Evolutionary conservation across 371 early-diverging fungal species (phyloP).

Genomic region (Rhizomucor miehei): DNA sequence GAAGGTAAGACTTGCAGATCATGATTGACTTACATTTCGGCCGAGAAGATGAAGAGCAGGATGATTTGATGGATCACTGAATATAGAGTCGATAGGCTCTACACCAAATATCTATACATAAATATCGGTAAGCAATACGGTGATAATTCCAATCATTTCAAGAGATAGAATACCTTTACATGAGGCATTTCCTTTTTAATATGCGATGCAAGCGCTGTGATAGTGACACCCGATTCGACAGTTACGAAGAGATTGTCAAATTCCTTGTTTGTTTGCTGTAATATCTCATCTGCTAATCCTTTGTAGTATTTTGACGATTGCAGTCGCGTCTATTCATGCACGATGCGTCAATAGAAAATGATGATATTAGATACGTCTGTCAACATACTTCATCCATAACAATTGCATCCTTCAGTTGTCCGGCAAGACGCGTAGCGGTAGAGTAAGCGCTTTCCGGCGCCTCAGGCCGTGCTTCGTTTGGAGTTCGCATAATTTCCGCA

Average conservation of each 20-base stretch:
- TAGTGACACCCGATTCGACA: slow-evolving; percentile 69
- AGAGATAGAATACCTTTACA: background rate
- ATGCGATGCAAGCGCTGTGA: slow-evolving; percentile 62
- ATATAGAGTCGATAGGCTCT: slow-evolving; percentile 65
- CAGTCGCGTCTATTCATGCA: slow-evolving; percentile 15
- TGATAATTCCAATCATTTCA: background rate
- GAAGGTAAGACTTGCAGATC: slow-evolving; percentile 2
- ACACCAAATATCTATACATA: slow-evolving; percentile 57
- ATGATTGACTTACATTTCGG: slow-evolving; percentile 11
- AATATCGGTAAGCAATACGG: no score
- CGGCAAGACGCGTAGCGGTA: slow-evolving; percentile 63
- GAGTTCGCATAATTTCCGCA: slow-evolving; percentile 75
- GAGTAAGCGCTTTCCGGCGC: slow-evolving; percentile 70
- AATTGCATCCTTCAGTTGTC: slow-evolving; percentile 51
- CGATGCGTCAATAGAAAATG: background rate
- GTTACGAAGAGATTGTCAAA: slow-evolving; percentile 70
- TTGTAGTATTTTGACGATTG: slow-evolving; percentile 25
- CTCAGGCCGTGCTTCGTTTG: slow-evolving; percentile 68
- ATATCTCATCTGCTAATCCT: slow-evolving; percentile 63
- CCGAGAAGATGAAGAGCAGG: background rate
- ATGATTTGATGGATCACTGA: slow-evolving; percentile 18
- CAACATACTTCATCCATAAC: slow-evolving; percentile 69
- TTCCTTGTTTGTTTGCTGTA: slow-evolving; percentile 54
- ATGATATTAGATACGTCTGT: no score
- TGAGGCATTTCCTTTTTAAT: slow-evolving; percentile 1